Evolutionary conservation across 2,329 filamentous ascomycete species (phyloP), one percentile per base, ranked within the genome.

Genomic region (Calonectria pseudoreteaudii): DNA sequence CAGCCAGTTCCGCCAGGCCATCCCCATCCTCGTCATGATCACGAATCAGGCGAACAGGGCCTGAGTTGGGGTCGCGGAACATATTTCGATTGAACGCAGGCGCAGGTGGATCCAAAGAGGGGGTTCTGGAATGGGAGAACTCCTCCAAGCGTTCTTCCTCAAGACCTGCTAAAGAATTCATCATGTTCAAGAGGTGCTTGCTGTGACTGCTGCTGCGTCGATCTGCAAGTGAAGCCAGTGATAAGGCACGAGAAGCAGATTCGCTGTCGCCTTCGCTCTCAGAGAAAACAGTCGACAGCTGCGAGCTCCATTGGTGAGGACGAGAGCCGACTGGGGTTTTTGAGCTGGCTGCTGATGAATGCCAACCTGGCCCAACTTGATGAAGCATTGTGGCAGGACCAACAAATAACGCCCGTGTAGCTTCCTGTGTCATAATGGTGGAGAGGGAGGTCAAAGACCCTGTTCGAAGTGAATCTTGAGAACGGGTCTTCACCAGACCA

Each of bases 21-120:
- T 93, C 92, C 5, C 91, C 91, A 76, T 93, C 86, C 80, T 93
- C 92, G 75, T 93, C 91, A 72, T 90, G 87, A 74, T 93, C 88
- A 26, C 88, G 87, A 50, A 93, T 85, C 36, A 88, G 85, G 53
- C 86, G 87, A 10, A 82, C 76, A 31, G 84, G 84, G 77, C 86
- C 77, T 76, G 85, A 76, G 34, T 79, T 76, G 53, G 80, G 74
- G 70, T 84, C 82, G 73, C 85, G 82, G 75, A 82, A 74, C 69
- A 83, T 70, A 50, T 78, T 83, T 77, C 87, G 85, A 67, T 83
- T 79, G 76, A 87, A 87, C 13, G 85, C 84, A 3, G 88, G 84
- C 49, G 85, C 83, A 0, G 90, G 90, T 9, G 85, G 85, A 31
- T 91, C 90, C 11, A 91, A 78, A 4, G 89, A 88, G 56, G 86